These are phyloP conservation scores for Aspergillus sp. DNA, from an alignment of 2,329 filamentous ascomycete genomes.

Conservation along the genomic window DNA sequence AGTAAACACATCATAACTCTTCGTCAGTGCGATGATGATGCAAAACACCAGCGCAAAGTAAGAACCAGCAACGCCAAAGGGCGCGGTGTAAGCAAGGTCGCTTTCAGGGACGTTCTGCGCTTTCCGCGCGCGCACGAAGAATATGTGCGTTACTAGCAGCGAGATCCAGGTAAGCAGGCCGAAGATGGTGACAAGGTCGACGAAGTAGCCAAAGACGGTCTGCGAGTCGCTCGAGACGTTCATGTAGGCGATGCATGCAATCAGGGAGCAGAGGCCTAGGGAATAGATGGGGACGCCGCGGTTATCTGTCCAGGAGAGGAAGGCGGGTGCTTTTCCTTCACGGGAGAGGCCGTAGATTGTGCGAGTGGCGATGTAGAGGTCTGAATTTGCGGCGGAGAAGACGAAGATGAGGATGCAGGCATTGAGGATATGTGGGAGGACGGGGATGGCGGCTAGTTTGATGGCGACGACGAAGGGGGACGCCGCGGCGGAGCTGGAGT, in stretches of 20 bases:
- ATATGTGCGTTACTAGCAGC: slow-evolving; percentile 61
- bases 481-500: slow-evolving; percentile 50
- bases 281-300: slow-evolving; percentile 65
- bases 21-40: slow-evolving; percentile 67
- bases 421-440: slow-evolving; percentile 63
- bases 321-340: slow-evolving; percentile 63
- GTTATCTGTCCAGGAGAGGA: slow-evolving; percentile 65
- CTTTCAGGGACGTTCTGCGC: slow-evolving; percentile 54
- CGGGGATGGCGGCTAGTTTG: slow-evolving; percentile 54
- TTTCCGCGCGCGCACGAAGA: slow-evolving; percentile 56
- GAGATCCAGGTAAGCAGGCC: slow-evolving; percentile 62
- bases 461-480: slow-evolving; percentile 73
- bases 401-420: slow-evolving; percentile 68
- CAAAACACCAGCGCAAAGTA: slow-evolving; percentile 63
- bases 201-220: slow-evolving; percentile 57
- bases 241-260: slow-evolving; percentile 63
- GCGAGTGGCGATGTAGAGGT: slow-evolving; percentile 68
- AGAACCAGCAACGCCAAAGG: slow-evolving; percentile 65
- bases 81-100: slow-evolving; percentile 58
- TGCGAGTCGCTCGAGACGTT: slow-evolving; percentile 55
- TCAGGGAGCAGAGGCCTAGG: slow-evolving; percentile 53
- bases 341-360: slow-evolving; percentile 67
- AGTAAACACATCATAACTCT: slow-evolving; percentile 72
- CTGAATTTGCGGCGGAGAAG: slow-evolving; percentile 70
- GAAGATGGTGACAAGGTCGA: slow-evolving; percentile 62